Evolutionary conservation across 2,329 filamentous ascomycete species (phyloP).

Genomic region (Lecanosticta acicola): DNA sequence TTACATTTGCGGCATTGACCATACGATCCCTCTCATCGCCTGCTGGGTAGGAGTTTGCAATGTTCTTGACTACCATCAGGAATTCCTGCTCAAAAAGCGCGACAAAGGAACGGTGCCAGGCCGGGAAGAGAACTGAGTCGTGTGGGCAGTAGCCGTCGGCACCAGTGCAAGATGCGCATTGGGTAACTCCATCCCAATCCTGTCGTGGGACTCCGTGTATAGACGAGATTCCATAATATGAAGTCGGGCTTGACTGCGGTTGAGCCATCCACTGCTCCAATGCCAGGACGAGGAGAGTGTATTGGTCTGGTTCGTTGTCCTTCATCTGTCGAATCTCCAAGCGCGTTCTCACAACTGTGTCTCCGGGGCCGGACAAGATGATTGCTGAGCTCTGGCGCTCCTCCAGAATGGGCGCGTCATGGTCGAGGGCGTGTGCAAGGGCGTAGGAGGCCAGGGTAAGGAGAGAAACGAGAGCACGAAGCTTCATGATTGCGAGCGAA

Average conservation of each 20-base stretch:
- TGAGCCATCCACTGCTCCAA: conserved; percentile 17
- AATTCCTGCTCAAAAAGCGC: conserved; percentile 27
- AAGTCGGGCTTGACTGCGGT: conserved; percentile 3
- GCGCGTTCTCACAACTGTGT: conserved; percentile 16
- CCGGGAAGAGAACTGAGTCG: conserved; percentile 24
- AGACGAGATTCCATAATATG: conserved; percentile 21
- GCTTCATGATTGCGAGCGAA: conserved; percentile 13
- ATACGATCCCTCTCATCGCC: conserved; percentile 9
- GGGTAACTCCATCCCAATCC: conserved; percentile 20
- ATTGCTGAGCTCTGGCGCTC: conserved; percentile 10
- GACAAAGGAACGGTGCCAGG: conserved; percentile 27
- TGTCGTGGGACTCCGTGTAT: conserved; percentile 26
- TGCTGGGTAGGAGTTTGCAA: conserved; percentile 17
- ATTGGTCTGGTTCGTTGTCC: conserved; percentile 22
- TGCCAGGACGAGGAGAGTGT: conserved; percentile 23
- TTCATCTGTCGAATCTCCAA: conserved; percentile 24
- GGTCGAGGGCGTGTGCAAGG: conserved; percentile 13
- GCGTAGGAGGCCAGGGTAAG: conserved; percentile 18
- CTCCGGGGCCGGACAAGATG: conserved; percentile 9
- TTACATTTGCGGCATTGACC: conserved; percentile 15
- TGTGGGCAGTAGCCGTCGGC: conserved; percentile 26
- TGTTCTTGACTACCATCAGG: conserved; percentile 16
- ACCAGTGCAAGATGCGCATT: conserved; percentile 16
- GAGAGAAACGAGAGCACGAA: conserved; percentile 13
- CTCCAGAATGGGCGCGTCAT: conserved; percentile 10